A percentile compares a stretch with the other conserved stretches of the same genome.
These are phyloP conservation scores for Clonostachys rhizophaga DNA, from an alignment of 2,329 filamentous ascomycete species.

Conservation along the genomic window DNA sequence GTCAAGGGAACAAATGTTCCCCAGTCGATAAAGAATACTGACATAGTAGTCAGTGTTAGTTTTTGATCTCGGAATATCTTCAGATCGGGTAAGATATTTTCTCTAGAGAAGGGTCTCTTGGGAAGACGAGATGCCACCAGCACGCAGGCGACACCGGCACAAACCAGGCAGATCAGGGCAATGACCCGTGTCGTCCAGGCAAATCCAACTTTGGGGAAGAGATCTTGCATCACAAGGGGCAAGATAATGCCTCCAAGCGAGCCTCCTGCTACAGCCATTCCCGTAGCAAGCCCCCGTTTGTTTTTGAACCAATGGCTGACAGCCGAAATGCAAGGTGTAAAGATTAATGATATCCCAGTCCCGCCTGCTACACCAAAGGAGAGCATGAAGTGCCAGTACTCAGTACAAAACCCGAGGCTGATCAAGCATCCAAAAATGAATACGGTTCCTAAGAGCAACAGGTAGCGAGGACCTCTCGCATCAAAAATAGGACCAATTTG, in stretches of 20 bases:
- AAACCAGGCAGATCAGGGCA: slow-evolving; percentile 40
- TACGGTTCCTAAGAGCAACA: slow-evolving; percentile 65
- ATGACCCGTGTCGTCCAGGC: slow-evolving; percentile 48
- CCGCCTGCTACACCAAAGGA: slow-evolving; percentile 74
- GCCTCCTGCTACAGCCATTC: slow-evolving; percentile 73
- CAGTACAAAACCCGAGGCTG: slow-evolving; percentile 65
- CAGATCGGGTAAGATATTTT: slow-evolving; percentile 58
- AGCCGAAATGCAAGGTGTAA: slow-evolving; percentile 76
- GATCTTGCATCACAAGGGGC: slow-evolving; percentile 44
- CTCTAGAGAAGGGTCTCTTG: slow-evolving; percentile 42
- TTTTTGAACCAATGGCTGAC: slow-evolving; percentile 79
- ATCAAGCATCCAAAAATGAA: slow-evolving; percentile 60
- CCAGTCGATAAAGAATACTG: slow-evolving; percentile 70
- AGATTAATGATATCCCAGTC: slow-evolving; percentile 71
- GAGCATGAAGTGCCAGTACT: slow-evolving; percentile 84
- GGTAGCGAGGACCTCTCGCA: slow-evolving; percentile 69
- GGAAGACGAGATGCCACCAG: slow-evolving; percentile 57
- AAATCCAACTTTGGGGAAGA: slow-evolving; percentile 45
- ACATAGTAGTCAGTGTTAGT: slow-evolving; percentile 61
- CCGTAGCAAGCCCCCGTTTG: slow-evolving; percentile 74
- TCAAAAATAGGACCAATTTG: slow-evolving; percentile 89
- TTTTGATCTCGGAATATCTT: slow-evolving; percentile 58
- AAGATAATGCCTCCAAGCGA: slow-evolving; percentile 70
- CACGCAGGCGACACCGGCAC: slow-evolving; percentile 36
- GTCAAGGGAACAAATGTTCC: slow-evolving; percentile 76